These are phyloP conservation scores for Karstenula rhodostoma DNA, from an alignment of 2,329 filamentous ascomycete species.

Conservation along the genomic window DNA sequence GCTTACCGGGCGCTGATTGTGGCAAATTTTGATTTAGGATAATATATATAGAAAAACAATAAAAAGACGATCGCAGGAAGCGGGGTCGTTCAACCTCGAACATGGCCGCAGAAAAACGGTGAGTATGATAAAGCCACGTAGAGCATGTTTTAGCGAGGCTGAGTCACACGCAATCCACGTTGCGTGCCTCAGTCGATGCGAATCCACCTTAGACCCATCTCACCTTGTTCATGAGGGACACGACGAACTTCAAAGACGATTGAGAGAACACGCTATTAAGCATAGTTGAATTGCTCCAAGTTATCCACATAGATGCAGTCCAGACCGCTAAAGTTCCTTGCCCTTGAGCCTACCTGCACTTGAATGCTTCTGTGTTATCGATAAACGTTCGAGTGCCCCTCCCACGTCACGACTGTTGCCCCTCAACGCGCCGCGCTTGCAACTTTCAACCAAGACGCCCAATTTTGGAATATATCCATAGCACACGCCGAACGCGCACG, in stretches of 20 bases:
- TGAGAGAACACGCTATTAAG: not conserved
- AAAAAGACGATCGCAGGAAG: not conserved
- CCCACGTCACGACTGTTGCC: conserved; percentile 12
- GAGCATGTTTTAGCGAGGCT: not conserved
- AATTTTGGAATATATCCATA: not conserved
- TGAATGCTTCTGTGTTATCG: not conserved
- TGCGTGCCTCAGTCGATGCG: not conserved
- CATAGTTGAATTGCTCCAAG: not conserved
- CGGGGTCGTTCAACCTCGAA: too few species aligned
- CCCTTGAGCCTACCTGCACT: not conserved
- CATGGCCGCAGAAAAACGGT: not conserved
- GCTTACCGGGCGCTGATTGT: not conserved
- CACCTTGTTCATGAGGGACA: not conserved
- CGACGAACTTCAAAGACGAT: not conserved
- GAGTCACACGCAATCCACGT: not conserved
- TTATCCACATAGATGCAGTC: not conserved
- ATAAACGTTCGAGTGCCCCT: conserved; percentile 5
- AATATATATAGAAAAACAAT: not conserved
- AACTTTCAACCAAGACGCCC: not conserved
- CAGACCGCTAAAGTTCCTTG: not conserved
- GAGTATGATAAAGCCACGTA: not conserved
- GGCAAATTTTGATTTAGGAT: not conserved
- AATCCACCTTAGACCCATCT: not conserved
- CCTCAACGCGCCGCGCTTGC: conserved; percentile 12
- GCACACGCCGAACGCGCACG: not conserved